Evolutionary conservation across 768 basidiomycete genomes (phyloP), one percentile per base, ranked within the genome.

Genomic region (Pholiota microspora): DNA sequence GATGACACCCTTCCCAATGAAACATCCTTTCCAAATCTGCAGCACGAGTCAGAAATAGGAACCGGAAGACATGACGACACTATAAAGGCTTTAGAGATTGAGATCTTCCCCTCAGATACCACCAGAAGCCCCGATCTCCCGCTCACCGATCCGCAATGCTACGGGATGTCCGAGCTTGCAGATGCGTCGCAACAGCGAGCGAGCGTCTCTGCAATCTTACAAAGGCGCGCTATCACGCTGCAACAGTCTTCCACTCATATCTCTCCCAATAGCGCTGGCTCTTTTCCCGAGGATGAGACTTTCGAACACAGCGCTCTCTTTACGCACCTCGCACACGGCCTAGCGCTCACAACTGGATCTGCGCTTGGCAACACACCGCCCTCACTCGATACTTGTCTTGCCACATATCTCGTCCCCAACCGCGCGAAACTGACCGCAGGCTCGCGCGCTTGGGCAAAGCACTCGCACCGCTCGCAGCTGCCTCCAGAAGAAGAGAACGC

Each of bases 401-500:
- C 68, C 12, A 82, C 84, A 1, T 87, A 82, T 63, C 66, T 74
- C 3, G 57, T 73, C 18, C 68, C 77, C 3, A 85, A 83, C 57
- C 77, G 64, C 16, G 77, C 69, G 29, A 76, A 73, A 1, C 73
- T 87, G 38, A 82, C 74, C 2, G 78, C 80, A 2, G 85, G 85
- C 12, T 80, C 83, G 1, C 77, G 83, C 24, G 84, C 85, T 5
- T 87, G 84, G 84, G 76, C 82, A 2, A 87, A 87, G 58, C 85
- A 87, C 58, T 76, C 77, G 1, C 84, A 84, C 57, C 72, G 85
- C 23, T 86, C 84, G 24, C 66, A 64, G 35, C 53, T 69, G 1
- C 38, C 52, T 13, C 48, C 57, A 38, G 23, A 42, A 18, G 56
- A 54, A 7, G 50, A 53, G 38, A 49, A 21, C 24, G 61, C 55